A percentile compares a stretch with the other conserved stretches of the same genome.
phyloP scores from a whole-genome alignment of 2,329 filamentous ascomycete genomes.

The Polytolypa hystricis region DNA sequence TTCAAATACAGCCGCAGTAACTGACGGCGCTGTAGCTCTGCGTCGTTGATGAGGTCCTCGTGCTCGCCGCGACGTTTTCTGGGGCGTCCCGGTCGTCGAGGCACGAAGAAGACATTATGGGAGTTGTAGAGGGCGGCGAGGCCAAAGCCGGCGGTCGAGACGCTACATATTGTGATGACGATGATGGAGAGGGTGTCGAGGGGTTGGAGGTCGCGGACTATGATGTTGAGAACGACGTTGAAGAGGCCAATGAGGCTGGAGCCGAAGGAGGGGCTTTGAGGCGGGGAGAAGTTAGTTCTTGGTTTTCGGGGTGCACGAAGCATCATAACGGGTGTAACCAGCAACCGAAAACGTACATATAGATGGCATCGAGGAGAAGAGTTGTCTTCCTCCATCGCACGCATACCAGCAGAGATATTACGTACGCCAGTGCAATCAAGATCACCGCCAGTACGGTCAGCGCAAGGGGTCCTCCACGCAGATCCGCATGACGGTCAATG shows the following conservation, averaged over 20 bases:
- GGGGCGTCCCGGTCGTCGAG: conserved; percentile 5
- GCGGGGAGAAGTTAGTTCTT: not conserved
- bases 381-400: conserved; percentile 12
- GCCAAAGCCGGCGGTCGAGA: conserved; percentile 20
- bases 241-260: conserved; percentile 23
- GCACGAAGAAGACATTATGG: conserved; percentile 10
- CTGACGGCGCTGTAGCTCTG: conserved; percentile 31
- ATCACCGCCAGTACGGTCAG: conserved; percentile 18
- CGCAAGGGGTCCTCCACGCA: conserved; percentile 16
- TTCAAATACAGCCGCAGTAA: conserved; percentile 27
- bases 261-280: conserved; percentile 14
- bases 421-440: conserved; percentile 19
- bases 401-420: conserved; percentile 17
- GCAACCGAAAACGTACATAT: conserved; percentile 18
- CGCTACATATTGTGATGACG: conserved; percentile 18
- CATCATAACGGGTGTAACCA: not conserved
- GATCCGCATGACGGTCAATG: conserved; percentile 14
- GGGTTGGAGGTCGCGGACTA: conserved; percentile 19
- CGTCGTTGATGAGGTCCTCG: conserved; percentile 18
- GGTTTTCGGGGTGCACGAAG: not conserved
- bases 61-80: conserved; percentile 5
- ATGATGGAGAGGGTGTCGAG: conserved; percentile 17
- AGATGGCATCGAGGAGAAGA: conserved; percentile 21
- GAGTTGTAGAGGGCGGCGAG: conserved; percentile 19
- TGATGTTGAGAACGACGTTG: conserved; percentile 24